Base-by-base conservation (phyloP, 2,329 filamentous ascomycete species). In the Scolecobasidium constrictum region DNA sequence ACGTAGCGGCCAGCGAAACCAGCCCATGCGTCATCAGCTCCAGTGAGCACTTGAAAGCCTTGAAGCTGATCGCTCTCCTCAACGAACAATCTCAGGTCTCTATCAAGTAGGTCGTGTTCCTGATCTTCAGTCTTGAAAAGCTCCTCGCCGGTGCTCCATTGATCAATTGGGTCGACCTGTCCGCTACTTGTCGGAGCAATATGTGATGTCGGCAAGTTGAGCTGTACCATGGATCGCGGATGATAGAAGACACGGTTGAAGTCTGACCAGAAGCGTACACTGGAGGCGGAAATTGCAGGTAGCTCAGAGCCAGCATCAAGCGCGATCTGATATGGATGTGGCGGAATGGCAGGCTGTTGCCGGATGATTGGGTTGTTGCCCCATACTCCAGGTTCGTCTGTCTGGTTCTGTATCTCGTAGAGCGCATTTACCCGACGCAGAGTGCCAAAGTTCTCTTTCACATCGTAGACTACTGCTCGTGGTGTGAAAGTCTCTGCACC, bases 191-290 rank as follows among this genome's bases (percentile, higher is more conserved):
- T 22, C 3, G 26, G 16, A 16, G 43, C 13, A 19, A 38, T 13
- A 26, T 38, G 41, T 9, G 41, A 20, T 21, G 37, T 3, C 56
- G 59, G 18, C 5, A 35, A 16, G 36, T 33, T 31, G 12, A 96
- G 69, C 57, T 94, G 88, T 7, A 94, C 72, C 42, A 94, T 76
- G 11, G 87, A 94, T 43, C 77, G 78, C 6, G 92, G 92, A 57
- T 96, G 88, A 58, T 84, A 95, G 62, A 79, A 98, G n/a, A 92
- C 75, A 19, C 86, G 78, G 52, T 86, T 93, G 62, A 87, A 96
- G 61, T 98, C 92, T 22, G 87, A 94, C 90, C 92, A 98, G 65
- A 92, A 96, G 42, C 86, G 77, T n/a, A 96, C 83, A 9, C 76
- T 74, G 5, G 78, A 74, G 1, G 78, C 70, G 1, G 73, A 81